phyloP scores from a whole-genome alignment of 2,329 filamentous ascomycete species.

The Verticillium zaregamsianum region DNA sequence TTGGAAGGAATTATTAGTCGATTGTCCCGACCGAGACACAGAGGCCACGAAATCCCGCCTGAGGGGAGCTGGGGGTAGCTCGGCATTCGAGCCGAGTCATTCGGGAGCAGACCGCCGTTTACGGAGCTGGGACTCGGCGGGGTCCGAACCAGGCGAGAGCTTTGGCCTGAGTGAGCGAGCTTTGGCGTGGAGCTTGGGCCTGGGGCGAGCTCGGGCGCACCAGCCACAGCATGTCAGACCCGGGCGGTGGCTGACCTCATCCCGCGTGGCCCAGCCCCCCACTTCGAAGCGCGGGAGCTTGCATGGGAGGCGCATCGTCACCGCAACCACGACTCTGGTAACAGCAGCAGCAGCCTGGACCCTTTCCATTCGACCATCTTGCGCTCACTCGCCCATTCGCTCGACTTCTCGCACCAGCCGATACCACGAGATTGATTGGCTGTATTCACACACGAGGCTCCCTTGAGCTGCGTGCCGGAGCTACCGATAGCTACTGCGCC shows the following conservation, averaged over 20 bases:
- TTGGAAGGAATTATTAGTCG: neutral
- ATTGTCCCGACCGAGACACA: neutral
- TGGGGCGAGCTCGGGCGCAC: too few relatives aligned
- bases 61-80: constrained; percentile 5
- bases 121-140: neutral
- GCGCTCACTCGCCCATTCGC: neutral
- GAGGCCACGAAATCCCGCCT: neutral
- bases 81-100: constrained; percentile 7
- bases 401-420: neutral
- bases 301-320: neutral
- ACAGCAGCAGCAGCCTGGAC: neutral
- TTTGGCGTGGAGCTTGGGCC: too few relatives aligned
- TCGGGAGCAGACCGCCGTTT: neutral
- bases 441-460: neutral
- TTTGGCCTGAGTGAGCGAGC: too few relatives aligned
- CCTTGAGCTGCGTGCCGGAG: neutral
- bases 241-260: neutral
- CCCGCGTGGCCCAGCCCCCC: neutral
- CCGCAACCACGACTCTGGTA: neutral
- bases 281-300: neutral
- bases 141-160: neutral
- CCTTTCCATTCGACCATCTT: neutral
- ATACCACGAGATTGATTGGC: neutral
- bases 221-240: neutral
- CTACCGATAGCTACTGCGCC: neutral